Evolutionary conservation across 2,329 filamentous ascomycete species (phyloP).

Genomic region (Xylariaceae sp.): DNA sequence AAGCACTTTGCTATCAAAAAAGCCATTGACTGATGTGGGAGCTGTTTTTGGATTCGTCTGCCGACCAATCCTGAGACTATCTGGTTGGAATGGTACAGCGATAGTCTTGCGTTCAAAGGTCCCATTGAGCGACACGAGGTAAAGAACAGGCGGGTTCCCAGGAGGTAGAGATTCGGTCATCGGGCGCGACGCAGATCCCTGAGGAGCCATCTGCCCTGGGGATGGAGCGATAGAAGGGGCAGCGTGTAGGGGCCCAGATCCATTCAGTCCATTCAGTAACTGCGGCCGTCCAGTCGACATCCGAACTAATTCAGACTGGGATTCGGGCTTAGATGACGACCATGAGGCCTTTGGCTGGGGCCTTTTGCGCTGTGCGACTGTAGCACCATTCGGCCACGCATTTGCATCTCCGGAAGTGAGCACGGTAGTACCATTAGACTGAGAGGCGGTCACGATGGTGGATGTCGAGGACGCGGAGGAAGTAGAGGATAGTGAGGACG

Average conservation of each 20-base stretch:
- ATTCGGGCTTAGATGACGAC: conserved; percentile 44
- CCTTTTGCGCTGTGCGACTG: conserved; percentile 42
- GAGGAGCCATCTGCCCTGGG: conserved; percentile 36
- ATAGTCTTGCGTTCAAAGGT: conserved; percentile 98
- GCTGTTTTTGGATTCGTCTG: conserved; percentile 97
- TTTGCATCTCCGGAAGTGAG: conserved; percentile 42
- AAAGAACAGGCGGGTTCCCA: conserved; percentile 71
- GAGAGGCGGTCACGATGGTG: conserved; percentile 57
- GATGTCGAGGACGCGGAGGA: conserved; percentile 55
- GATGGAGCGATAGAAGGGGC: conserved; percentile 35
- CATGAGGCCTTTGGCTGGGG: conserved; percentile 47
- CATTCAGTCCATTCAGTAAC: conserved; percentile 40
- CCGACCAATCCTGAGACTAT: conserved; percentile 87
- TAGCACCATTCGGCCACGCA: conserved; percentile 45
- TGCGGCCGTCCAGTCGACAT: conserved; percentile 35
- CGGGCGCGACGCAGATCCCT: conserved; percentile 55
- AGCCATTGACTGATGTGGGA: conserved; percentile 85
- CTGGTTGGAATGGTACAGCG: conserved; percentile 85
- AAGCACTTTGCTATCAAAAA: conserved; percentile 96
- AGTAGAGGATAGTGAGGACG: conserved; percentile 72
- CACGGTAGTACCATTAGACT: conserved; percentile 52
- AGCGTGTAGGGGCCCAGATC: conserved; percentile 36
- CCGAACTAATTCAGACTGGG: conserved; percentile 43
- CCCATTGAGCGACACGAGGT: conserved; percentile 84
- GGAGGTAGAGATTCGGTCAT: conserved; percentile 56